Evolutionary conservation across 306 rosid species (phyloP), one percentile per base, ranked within the genome.

Genomic region (Prunus campanulata): DNA sequence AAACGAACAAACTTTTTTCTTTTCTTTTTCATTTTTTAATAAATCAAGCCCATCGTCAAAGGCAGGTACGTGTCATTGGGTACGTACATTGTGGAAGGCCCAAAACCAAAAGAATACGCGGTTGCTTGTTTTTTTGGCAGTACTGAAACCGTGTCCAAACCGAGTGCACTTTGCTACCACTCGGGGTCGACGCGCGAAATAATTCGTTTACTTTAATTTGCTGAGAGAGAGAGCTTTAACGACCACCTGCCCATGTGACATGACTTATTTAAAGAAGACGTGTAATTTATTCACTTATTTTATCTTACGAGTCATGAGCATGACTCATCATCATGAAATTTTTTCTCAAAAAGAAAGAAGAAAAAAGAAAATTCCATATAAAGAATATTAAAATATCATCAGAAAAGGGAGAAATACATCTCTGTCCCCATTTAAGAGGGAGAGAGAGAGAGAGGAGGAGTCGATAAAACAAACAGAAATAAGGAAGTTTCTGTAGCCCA

Each of bases 91-190:
- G 0, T 30, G 10, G 30, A 60, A 62, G 44, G 67, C 67, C 67
- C 42, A 27, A 27, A 27, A 15, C 42, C 3, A 62, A 27, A n/a
- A n/a, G 50, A 2, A 65, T 0, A 70, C 64, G 64, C 35, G 75
- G 75, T 71, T 70, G 59, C 42, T 14, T 25, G 1, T 3, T 1
- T 3, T 32, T 6, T 69, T 51, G 0, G n/a, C 18, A 32, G 48
- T 11, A 30, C 50, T 14, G 42, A 71, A 18, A 30, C 57, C 75
- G 75, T 39, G 75, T 71, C 12, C 20, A 51, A 71, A 71, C 64
- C 75, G 75, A 32, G 75, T 71, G 64, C 3, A 4, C 19, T 48
- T 0, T 1, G 35, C 16, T 1, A 0, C 29, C 14, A 11, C 30
- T 30, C 12, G 65, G 18, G 16, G 15, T 60, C 18, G 0, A 60